A percentile compares a stretch with the other conserved stretches of the same genome.
Evolutionary conservation across 306 rosid species (phyloP).

Genomic region (Pachyrhizus erosus): DNA sequence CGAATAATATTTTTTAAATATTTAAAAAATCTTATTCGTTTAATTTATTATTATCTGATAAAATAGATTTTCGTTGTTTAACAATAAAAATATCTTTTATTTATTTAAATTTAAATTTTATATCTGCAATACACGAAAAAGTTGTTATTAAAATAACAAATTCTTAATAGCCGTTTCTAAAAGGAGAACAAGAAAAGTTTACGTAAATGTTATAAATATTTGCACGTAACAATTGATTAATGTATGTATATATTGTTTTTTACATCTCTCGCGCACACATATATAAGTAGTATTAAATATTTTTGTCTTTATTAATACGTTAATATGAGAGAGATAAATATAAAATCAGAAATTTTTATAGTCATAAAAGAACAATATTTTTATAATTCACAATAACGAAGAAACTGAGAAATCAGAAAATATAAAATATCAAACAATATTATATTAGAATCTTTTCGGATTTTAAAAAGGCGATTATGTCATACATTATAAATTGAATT

Average conservation of each 20-base stretch:
- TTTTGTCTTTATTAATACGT: no score
- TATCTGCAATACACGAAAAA: background rate
- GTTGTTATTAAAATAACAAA: background rate
- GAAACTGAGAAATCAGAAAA: background rate
- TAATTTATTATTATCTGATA: no score
- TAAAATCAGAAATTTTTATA: no score
- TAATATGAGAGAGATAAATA: background rate
- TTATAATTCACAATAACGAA: background rate
- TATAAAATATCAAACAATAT: background rate
- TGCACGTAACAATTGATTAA: background rate
- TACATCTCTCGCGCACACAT: background rate
- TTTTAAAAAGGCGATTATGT: background rate
- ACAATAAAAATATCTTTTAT: no score
- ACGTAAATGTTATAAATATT: no score
- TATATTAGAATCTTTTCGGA: background rate
- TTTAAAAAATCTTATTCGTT: no score
- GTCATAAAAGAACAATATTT: no score
- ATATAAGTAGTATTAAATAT: no score
- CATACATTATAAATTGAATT: background rate
- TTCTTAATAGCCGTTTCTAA: background rate
- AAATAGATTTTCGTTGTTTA: no score
- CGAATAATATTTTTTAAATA: no score
- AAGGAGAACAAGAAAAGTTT: background rate
- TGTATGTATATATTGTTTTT: no score
- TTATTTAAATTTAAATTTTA: no score